phyloP scores from a whole-genome alignment of 1,284 basidiomycete species.

The Apiotrichum sp. region DNA sequence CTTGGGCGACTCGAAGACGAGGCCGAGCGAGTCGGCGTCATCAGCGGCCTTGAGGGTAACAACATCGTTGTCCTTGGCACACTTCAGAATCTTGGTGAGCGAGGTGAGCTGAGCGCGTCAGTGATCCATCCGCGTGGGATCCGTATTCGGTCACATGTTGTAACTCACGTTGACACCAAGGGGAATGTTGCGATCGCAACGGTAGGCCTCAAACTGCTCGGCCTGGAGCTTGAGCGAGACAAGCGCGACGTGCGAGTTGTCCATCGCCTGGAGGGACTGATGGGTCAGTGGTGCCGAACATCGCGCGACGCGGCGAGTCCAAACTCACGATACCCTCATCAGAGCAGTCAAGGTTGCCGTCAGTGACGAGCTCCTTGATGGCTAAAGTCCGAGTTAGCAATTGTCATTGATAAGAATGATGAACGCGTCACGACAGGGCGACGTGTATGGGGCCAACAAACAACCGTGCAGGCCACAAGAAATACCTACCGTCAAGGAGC shows the following conservation, averaged over 20 bases:
- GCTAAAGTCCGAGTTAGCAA: constrained; percentile 51
- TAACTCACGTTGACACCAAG: constrained; percentile 68
- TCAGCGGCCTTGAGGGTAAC: constrained; percentile 88
- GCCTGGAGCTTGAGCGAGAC: constrained; percentile 63
- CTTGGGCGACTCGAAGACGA: constrained; percentile 86
- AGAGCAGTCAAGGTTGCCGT: constrained; percentile 96
- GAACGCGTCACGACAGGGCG: too few species aligned
- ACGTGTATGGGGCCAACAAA: too few species aligned
- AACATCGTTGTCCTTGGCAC: constrained; percentile 93
- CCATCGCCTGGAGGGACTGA: constrained; percentile 92
- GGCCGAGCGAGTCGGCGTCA: constrained; percentile 80
- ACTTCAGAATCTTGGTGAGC: constrained; percentile 93
- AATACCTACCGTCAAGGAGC: constrained; percentile 68
- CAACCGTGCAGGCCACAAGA: too few species aligned
- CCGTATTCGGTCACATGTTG: background rate
- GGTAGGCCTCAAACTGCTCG: constrained; percentile 76
- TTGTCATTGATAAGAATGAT: too few species aligned
- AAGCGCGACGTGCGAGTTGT: constrained; percentile 98
- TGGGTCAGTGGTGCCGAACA: too few species aligned
- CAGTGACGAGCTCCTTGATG: constrained; percentile 94
- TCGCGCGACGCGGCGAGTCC: too few species aligned
- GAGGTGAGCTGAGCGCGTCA: constrained; percentile 56
- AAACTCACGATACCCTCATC: constrained; percentile 84
- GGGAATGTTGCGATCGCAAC: constrained; percentile 94
- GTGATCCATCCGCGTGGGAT: background rate